Base-by-base conservation (phyloP, 1,284 basidiomycete species). In the Apiotrichum domesticum region DNA sequence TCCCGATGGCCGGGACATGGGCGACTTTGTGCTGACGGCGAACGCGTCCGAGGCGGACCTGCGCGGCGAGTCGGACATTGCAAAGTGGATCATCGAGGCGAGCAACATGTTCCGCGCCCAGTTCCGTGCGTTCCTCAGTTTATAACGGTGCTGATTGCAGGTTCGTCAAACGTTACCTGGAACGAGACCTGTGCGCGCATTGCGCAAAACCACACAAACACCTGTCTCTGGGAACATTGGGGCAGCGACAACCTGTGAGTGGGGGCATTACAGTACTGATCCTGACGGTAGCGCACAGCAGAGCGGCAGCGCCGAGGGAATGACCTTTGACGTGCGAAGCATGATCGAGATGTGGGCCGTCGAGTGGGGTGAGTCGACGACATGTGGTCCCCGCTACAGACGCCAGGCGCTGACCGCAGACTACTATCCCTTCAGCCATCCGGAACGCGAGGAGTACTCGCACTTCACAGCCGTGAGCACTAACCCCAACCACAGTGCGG, bases 201-300 rank as follows among this genome's bases (percentile, higher is more conserved):
- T 4, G 56, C 59, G 13, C 44, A 55, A 35, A 33, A 37, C 6
- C 59, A 61, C 48, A 52, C 49, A 15, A 40, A 55, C 14, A 56
- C 59, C 1, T 61, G 59, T 15, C 40, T 21, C 2, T 61, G 59
- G 59, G 59, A 57, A 47, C 59, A 61, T 35, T 61, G 59, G 58
- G 59, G 59, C 44, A 52, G 39, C 21, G 59, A 61, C 41, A 61
- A 61, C 51, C 54, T 61, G 51, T 56, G 34, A 32, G 55, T 40
- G n/a, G 8, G 13, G 33, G 4, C 13, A 6, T 14, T 33, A 6
- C 44, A 7, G 35, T 10, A 6, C 3, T 14, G 37, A 9, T 6
- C 8, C 45, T 52, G 37, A 15, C 41, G 8, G 0, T 44, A 56
- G 55, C 6, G 59, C 59, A 0, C 33, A 45, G 41, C 46, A 54